Evolutionary conservation across 495 filamentous ascomycete genomes (phyloP).

Genomic region (Trichoderma virens): DNA sequence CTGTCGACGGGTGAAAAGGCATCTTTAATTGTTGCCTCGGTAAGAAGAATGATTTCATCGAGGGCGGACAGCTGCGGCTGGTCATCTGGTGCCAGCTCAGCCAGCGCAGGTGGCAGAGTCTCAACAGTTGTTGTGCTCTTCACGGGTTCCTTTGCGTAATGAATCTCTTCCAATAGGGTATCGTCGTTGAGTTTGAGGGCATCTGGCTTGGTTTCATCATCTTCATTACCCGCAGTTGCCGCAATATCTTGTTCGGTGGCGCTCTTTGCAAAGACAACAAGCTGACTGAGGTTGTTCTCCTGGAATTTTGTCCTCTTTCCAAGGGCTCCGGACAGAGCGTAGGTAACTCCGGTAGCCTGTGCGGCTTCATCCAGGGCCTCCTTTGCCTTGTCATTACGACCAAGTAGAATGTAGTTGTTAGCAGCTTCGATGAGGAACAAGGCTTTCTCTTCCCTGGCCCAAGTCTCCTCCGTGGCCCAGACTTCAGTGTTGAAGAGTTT

Average conservation of each 20-base stretch:
- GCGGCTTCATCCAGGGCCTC: slow-evolving; percentile 62
- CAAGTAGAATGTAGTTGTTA: slow-evolving; percentile 76
- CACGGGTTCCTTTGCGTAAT: slow-evolving; percentile 54
- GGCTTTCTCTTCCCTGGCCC: slow-evolving; percentile 39
- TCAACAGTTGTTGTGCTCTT: slow-evolving; percentile 34
- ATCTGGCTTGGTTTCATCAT: slow-evolving; percentile 39
- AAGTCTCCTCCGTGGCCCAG: slow-evolving; percentile 8
- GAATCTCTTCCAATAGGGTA: slow-evolving; percentile 80
- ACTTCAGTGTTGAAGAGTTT: slow-evolving; percentile 29
- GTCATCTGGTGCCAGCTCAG: slow-evolving; percentile 59
- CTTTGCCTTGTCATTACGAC: slow-evolving; percentile 67
- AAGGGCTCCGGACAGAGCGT: slow-evolving; percentile 74
- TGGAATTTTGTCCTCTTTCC: slow-evolving; percentile 94
- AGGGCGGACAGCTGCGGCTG: slow-evolving; percentile 78
- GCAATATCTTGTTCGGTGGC: slow-evolving; percentile 16
- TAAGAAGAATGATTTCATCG: slow-evolving; percentile 76
- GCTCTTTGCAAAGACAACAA: slow-evolving; percentile 87
- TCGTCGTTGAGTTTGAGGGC: slow-evolving; percentile 80
- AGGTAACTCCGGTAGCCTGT: slow-evolving; percentile 58
- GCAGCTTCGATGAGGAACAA: slow-evolving; percentile 74
- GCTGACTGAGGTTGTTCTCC: slow-evolving; percentile 77
- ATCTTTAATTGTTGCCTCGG: slow-evolving; percentile 83
- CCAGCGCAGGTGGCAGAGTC: slow-evolving; percentile 50
- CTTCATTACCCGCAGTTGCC: neutral
- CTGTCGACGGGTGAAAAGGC: slow-evolving; percentile 71